Conservation (phyloP, 768 basidiomycete species). For the Plicaturopsis crispa region DNA sequence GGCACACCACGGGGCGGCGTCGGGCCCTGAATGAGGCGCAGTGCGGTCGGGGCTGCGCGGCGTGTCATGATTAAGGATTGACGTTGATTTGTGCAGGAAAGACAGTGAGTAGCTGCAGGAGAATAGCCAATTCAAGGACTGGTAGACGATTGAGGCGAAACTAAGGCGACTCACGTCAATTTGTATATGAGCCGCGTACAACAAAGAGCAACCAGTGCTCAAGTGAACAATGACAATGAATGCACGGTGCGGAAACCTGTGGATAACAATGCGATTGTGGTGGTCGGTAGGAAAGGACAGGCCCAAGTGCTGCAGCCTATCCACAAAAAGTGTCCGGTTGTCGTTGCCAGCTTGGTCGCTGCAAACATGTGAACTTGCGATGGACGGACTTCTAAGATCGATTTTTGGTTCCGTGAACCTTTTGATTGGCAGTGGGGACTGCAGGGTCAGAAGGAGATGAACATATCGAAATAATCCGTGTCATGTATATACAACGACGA, state of each 20-base stretch:
- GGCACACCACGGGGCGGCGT: conserved; percentile 52
- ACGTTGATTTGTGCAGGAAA: neutral
- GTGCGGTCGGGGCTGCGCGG: conserved; percentile 59
- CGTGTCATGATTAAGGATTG: conserved; percentile 44
- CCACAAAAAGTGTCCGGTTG: neutral
- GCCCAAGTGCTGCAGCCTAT: neutral
- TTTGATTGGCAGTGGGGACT: no score
- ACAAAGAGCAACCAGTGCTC: no score
- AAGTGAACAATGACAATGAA: no score
- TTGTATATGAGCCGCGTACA: no score
- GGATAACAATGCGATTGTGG: no score
- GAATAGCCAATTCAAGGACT: neutral
- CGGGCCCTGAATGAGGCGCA: conserved; percentile 55
- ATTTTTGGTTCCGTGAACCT: no score
- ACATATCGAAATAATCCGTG: neutral
- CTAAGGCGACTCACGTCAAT: neutral
- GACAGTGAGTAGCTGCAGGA: neutral
- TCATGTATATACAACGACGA: neutral
- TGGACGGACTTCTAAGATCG: neutral
- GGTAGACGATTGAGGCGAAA: neutral
- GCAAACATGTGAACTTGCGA: neutral
- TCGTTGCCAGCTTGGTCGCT: neutral
- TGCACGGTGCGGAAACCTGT: no score
- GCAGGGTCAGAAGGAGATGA: no score
- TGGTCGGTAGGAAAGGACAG: no score